Conservation (phyloP, 176 grass and related monocot species). For the Eleusine indica region DNA sequence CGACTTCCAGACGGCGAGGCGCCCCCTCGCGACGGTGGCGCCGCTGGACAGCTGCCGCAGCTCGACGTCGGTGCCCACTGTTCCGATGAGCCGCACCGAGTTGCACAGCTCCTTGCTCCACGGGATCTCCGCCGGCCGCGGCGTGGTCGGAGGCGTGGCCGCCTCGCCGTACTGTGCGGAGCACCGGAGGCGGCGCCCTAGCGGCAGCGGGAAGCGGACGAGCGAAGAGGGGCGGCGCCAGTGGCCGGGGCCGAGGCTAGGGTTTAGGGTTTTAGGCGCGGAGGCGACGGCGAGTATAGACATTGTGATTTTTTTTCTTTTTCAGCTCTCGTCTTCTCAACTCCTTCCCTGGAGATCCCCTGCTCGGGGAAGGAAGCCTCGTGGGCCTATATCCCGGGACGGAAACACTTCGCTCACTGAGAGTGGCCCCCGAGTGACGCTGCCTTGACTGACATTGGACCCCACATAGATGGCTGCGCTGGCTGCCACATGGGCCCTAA, state of each 20-base stretch:
- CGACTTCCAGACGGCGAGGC: constrained; percentile 79
- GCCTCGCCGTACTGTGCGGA: constrained; percentile 35
- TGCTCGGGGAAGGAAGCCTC: too few species aligned
- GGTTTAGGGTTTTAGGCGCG: constrained; percentile 54
- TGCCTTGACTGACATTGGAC: too few species aligned
- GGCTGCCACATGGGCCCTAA: too few species aligned
- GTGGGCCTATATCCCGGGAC: too few species aligned
- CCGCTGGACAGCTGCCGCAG: constrained; percentile 76
- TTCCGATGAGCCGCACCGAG: constrained; percentile 76
- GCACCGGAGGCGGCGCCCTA: constrained; percentile 29
- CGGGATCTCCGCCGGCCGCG: constrained; percentile 60
- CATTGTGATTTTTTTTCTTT: constrained; percentile 42
- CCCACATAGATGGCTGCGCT: too few species aligned
- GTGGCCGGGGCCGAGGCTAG: background rate
- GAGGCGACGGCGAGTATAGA: constrained; percentile 33
- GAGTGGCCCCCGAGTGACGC: too few species aligned
- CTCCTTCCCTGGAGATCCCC: too few species aligned
- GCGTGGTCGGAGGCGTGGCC: constrained; percentile 23
- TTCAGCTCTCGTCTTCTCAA: background rate
- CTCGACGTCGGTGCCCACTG: constrained; percentile 65
- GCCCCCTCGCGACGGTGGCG: constrained; percentile 67
- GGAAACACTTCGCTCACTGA: too few species aligned
- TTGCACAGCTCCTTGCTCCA: constrained; percentile 85
- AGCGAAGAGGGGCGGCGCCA: background rate
- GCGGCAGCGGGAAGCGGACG: background rate